Evolutionary conservation across 169 alveolate genomes (phyloP), one percentile per base, ranked within the genome.

Genomic region (Cryptosporidium felis): DNA sequence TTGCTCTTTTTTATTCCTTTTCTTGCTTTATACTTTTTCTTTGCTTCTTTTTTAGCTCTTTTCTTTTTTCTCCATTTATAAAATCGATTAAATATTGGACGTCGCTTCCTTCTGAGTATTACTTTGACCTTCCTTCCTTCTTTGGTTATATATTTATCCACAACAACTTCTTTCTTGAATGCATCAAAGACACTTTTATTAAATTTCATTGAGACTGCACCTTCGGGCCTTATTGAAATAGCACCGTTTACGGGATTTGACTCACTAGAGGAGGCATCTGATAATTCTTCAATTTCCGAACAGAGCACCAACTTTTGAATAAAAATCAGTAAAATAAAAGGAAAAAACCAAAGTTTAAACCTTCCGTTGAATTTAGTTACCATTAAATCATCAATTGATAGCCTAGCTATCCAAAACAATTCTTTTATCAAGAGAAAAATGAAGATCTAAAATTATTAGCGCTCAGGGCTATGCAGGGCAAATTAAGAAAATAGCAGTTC

Each of bases 41-140:
- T 74, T 8, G 85, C 85, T 38, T 23, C 9, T 2, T 23, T 18
- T 53, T 56, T 74, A 12, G 41, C 23, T 18, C 41, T 74, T 23
- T 12, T 16, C 28, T 56, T 74, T 10, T 49, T 49, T 21, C n/a
- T 51, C 85, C 85, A 74, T 36, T 16, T 49, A 38, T 30, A 18
- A 21, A 36, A n/a, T 42, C 40, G 4, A n/a, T 3, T 0, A 38
- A 74, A 53, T 40, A 40, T 23, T 5, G 85, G 85, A 0, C 66
- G 63, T 4, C 1, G 0, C 23, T 14, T 74, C 42, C 85, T 74
- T 14, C 14, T 18, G 36, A 74, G 21, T 12, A 51, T 36, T 8
- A 74, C 85, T 16, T 74, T 74, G 18, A 74, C 85, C 6, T 74
- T 49, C 42, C 41, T 74, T n/a, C 85, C 85, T 0, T 49, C 65